phyloP scores from a whole-genome alignment of 139 green algal species.

The Helicosporidium sp. region DNA sequence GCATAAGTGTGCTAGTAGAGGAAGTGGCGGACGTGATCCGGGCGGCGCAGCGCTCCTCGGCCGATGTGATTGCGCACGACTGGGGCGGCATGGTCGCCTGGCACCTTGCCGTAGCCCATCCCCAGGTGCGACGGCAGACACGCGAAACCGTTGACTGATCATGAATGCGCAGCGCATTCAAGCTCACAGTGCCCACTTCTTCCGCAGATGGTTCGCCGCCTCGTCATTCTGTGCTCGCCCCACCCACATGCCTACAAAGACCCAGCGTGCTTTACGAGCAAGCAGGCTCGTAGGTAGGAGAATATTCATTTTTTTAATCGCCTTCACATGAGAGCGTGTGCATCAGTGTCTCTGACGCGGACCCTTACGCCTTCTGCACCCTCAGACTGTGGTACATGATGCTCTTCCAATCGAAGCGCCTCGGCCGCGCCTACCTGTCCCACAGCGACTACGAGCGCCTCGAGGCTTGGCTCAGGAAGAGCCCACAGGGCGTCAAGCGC shows the following conservation, averaged over 20 bases:
- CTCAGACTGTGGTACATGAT: background rate
- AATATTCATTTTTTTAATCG: too few relatives aligned
- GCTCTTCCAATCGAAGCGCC: background rate
- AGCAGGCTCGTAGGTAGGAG: background rate
- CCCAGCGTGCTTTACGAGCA: background rate
- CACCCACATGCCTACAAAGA: background rate
- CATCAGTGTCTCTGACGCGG: too few relatives aligned
- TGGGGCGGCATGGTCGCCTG: constrained; percentile 34
- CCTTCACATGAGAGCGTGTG: too few relatives aligned
- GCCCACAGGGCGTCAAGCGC: background rate
- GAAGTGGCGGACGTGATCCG: constrained; percentile 24
- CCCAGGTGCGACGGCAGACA: too few relatives aligned
- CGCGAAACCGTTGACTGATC: too few relatives aligned
- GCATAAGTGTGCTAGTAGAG: constrained; percentile 10
- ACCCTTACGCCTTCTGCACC: too few relatives aligned
- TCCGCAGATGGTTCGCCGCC: background rate
- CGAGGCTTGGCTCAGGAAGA: background rate
- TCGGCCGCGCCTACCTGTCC: background rate
- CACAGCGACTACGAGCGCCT: background rate
- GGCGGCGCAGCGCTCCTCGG: constrained; percentile 27
- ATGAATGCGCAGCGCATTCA: too few relatives aligned
- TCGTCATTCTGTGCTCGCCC: background rate
- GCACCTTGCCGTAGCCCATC: constrained; percentile 15
- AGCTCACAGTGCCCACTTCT: too few relatives aligned
- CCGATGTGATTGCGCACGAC: constrained; percentile 42